Evolutionary conservation across 768 basidiomycete genomes (phyloP), one percentile per base, ranked within the genome.

Genomic region (Auriscalpium vulgare): DNA sequence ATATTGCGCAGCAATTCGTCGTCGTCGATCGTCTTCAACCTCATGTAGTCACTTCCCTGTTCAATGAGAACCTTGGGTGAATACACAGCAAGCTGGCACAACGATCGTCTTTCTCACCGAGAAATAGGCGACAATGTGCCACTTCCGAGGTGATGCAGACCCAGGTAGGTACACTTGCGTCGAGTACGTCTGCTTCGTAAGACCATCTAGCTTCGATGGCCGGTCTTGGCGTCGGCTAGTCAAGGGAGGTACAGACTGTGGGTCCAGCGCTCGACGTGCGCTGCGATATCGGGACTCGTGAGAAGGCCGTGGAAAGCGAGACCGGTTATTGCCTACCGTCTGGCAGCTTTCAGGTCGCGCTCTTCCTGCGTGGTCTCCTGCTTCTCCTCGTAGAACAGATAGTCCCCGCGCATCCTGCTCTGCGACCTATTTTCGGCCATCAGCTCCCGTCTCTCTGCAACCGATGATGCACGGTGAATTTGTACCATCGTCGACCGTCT

Each of bases 41-140:
- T 77, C 9, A 75, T 72, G 63, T 87, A 88, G 66, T 88, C 87
- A 59, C 80, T 79, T 11, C 80, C 83, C 87, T 88, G 58, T 54
- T 37, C n/a, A 50, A 37, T 35, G 37, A 53, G 37, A 37, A 34
- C 48, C 34, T 52, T 51, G 53, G 50, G 56, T 11, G 49, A 55
- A 54, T 49, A 37, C 29, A 29, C 5, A 29, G 29, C 29, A 29
- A 29, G n/a, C 11, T 37, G 43, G 19, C 10, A 54, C 59, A 34
- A 29, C 54, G 36, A 40, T 45, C 46, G 40, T 57, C 46, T 48
- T 51, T 63, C 79, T 66, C 66, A 88, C 87, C 69, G 82, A 81
- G 69, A 90, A 89, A 73, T 90, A 90, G 47, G 87, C 87, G 56
- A 88, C 87, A 50, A 90, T 78, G 71, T 91, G 88, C 88, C 88